Evolutionary conservation across 1,139 yeast species (phyloP), one percentile per base, ranked within the genome.

Genomic region (Nakaseomyces sp.): DNA sequence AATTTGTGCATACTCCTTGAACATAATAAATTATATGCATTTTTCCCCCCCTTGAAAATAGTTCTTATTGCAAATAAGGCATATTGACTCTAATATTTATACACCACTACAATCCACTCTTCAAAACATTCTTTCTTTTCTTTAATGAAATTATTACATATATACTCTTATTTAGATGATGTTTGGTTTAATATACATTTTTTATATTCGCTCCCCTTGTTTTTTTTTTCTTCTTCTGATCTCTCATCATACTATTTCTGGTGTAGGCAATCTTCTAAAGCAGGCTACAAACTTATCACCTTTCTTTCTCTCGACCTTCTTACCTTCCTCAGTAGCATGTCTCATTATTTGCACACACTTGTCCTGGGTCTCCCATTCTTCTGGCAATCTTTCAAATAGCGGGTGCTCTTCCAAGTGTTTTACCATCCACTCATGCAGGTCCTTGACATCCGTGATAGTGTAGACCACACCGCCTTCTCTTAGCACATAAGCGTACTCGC

Each of bases 361-460:
- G 64, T 93, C 98, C 22, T 70, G 66, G 3, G 66, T 64, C 65
- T 88, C 96, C 87, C 95, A 88, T 51, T 83, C 87, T 50, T 76
- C 70, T 42, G 76, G 69, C 55, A 88, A 73, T 55, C 96, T 75
- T 65, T 82, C 87, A 63, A 91, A 91, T 57, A 91, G 66, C 9
- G 97, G 97, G 64, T 91, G 99, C 46, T 76, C 84, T 44, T 83
- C 89, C 48, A 91, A 68, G 65, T 93, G 98, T 57, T 77, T 74
- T 17, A 81, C 95, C 98, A 91, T 91, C 99, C 99, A 91, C 32
- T 80, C 71, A 63, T 91, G 97, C 52, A 93, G 71, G 63, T 91
- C 98, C 57, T 81, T 74, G 40, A 91, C 99, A 63, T 91, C 99
- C 1, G 99, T 93, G 54, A 91, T 91, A 3, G 98, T 91, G 64